Percentiles rank a stretch among this genome's conserved stretches.
phyloP scores from a whole-genome alignment of 371 early-diverging fungal species.

The Actinomucor elegans region DNA sequence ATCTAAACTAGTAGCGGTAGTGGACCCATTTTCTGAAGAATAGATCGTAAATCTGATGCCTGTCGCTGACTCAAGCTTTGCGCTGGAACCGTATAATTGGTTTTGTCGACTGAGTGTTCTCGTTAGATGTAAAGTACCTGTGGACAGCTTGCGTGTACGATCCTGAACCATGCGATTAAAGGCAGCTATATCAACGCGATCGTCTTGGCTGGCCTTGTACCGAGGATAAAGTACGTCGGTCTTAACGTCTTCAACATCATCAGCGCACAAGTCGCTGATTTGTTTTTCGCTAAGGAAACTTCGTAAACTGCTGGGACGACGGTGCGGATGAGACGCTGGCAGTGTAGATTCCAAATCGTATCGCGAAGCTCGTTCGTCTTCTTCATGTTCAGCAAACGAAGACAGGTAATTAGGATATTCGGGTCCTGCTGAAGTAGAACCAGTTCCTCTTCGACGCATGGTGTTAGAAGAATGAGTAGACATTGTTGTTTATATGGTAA shows the following conservation, averaged over 20 bases:
- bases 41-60: conserved; percentile 28
- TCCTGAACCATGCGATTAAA: conserved; percentile 33
- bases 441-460: not conserved
- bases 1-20: not conserved
- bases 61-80: not conserved
- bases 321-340: not conserved
- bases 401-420: not conserved
- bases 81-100: conserved; percentile 15
- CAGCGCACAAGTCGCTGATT: not conserved
- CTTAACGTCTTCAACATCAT: conserved; percentile 27
- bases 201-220: conserved; percentile 13
- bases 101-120: conserved; percentile 30
- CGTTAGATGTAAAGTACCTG: conserved; percentile 24
- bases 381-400: not conserved
- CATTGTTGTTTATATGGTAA: no score
- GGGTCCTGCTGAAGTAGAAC: not conserved
- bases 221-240: conserved; percentile 41
- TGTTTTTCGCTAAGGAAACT: conserved; percentile 4
- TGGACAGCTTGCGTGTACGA: conserved; percentile 20
- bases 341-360: not conserved
- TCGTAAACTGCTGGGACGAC: not conserved
- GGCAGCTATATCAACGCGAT: conserved; percentile 30
- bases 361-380: not conserved
- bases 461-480: no score
- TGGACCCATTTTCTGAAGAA: conserved; percentile 12